Base-by-base conservation (phyloP, 768 basidiomycete species). In the Asterophora parasitica region DNA sequence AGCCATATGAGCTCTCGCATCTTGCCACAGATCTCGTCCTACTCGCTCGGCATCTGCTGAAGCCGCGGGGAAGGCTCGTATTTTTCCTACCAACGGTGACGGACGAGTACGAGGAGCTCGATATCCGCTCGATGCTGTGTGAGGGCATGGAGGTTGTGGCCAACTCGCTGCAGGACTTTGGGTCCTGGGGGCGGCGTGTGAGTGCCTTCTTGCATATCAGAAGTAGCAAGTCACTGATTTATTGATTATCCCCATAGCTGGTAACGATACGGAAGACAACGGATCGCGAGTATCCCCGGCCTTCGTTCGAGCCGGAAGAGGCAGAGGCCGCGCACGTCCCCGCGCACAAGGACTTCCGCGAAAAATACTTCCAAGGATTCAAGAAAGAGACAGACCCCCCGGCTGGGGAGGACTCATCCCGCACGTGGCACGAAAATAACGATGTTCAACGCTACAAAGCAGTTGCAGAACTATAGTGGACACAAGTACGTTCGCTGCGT, bases 51-150 rank as follows among this genome's bases (percentile, higher is more conserved):
- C 90, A 88, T 64, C 69, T 96, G 20, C 76, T 99, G 23, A 90
- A 82, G 53, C 90, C 90, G 1, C 76, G 75, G 17, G 96, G 96
- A 10, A 73, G 96, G 33, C 77, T 99, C 12, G 95, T 99, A 3
- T 98, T 96, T 69, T 98, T 97, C 70, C 75, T 98, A 16, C 92
- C 92, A 0, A 94, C 92, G 0, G 88, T 95, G 16, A 90, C 81
- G 10, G 93, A 95, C 39, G 87, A 93, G 34, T 98, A 94, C 60
- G 79, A 86, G 51, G 88, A 89, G 55, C 69, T 96, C 1, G 96
- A 99, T 59, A 71, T 98, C 7, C 76, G 86, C 26, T 66, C 74
- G 1, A 78, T 91, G 64, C 73, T 92, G 4, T 89, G 87, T 55
- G 82, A 83, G 17, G 94, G 93, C 1, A 93, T 98, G 88, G 82